These are phyloP conservation scores for Bipolaris bicolor DNA, from an alignment of 2,329 filamentous ascomycete genomes.

Conservation along the genomic window DNA sequence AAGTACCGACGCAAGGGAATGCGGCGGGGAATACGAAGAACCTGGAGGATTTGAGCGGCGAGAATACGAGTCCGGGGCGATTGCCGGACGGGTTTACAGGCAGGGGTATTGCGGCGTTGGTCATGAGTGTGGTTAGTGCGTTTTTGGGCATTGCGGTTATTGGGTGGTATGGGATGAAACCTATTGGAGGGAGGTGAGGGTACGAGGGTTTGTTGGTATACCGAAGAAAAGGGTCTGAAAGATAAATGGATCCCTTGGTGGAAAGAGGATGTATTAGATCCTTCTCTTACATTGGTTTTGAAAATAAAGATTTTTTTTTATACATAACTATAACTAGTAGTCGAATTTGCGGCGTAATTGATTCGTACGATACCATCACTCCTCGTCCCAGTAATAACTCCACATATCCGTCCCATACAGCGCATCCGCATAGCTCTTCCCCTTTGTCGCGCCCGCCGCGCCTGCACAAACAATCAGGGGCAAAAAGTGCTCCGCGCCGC, in stretches of 20 bases:
- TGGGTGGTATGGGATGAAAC: constrained; percentile 67
- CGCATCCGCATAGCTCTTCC: constrained; percentile 57
- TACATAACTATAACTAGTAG: too few relatives aligned
- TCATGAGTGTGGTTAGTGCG: constrained; percentile 73
- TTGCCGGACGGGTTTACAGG: constrained; percentile 74
- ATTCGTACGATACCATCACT: not conserved
- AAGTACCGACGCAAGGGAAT: constrained; percentile 67
- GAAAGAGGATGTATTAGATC: too few relatives aligned
- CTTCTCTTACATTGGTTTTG: too few relatives aligned
- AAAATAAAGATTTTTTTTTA: too few relatives aligned
- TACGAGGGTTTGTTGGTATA: too few relatives aligned
- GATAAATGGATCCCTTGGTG: too few relatives aligned
- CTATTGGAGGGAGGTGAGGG: constrained; percentile 13
- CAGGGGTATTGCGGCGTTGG: constrained; percentile 74
- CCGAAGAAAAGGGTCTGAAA: too few relatives aligned
- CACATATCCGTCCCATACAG: constrained; percentile 59
- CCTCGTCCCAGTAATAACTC: constrained; percentile 62
- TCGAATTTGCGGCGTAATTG: too few relatives aligned
- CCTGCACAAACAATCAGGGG: constrained; percentile 64
- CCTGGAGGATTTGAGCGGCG: constrained; percentile 59
- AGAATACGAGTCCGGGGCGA: constrained; percentile 61
- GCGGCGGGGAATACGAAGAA: constrained; percentile 74
- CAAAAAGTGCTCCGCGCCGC: constrained; percentile 65
- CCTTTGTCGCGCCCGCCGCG: constrained; percentile 53
- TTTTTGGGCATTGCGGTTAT: constrained; percentile 72